Evolutionary conservation across 2,329 filamentous ascomycete genomes (phyloP).

Genomic region (Phyllosticta paracitricarpa): DNA sequence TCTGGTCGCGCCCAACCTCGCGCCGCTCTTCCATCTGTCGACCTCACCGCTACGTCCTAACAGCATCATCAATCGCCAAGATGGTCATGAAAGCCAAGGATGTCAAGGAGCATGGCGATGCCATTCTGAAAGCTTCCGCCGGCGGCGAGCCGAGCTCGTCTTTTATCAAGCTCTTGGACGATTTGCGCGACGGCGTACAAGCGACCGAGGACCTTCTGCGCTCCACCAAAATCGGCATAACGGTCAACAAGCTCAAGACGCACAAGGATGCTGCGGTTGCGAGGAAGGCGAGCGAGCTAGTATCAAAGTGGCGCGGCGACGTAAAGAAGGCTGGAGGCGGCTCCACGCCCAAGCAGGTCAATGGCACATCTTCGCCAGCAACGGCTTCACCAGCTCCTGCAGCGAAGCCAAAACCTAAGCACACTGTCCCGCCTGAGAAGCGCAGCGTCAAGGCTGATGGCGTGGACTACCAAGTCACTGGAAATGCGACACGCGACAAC

Average conservation of each 20-base stretch:
- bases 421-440: conserved; percentile 57
- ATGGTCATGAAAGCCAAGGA: conserved; percentile 67
- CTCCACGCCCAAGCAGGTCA: conserved; percentile 37
- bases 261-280: conserved; percentile 68
- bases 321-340: conserved; percentile 48
- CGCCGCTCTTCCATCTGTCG: neutral
- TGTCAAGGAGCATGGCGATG: conserved; percentile 65
- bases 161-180: conserved; percentile 64
- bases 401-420: conserved; percentile 42
- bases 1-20: neutral
- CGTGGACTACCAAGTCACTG: conserved; percentile 67
- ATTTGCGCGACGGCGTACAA: conserved; percentile 67
- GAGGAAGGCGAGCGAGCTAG: conserved; percentile 67
- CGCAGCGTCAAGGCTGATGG: conserved; percentile 74
- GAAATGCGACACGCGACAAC: conserved; percentile 63
- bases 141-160: conserved; percentile 64
- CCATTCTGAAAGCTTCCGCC: conserved; percentile 67
- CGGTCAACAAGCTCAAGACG: conserved; percentile 74
- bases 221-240: conserved; percentile 82
- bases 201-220: conserved; percentile 86
- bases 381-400: conserved; percentile 40
- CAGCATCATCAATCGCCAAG: neutral
- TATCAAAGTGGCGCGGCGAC: conserved; percentile 76
- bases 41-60: neutral
- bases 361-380: conserved; percentile 34